Conservation (phyloP, 2,329 filamentous ascomycete species). For the Paecilomyces dactylethromorphus region DNA sequence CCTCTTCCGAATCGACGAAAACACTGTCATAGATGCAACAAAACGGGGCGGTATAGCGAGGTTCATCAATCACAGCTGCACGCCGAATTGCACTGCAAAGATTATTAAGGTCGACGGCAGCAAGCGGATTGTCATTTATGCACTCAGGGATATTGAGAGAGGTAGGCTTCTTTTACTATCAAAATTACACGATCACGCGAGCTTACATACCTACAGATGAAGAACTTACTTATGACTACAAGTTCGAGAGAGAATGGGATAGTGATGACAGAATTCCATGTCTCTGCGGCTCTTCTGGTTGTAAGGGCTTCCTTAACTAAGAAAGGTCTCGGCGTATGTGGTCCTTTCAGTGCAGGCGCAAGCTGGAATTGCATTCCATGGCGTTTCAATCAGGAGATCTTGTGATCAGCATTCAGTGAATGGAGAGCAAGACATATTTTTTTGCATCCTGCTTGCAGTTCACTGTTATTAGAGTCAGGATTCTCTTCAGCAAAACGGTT, state of each 20-base stretch:
- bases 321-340: slow-evolving; percentile 1
- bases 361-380: neutral
- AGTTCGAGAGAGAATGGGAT: slow-evolving; percentile 95
- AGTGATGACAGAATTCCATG: slow-evolving; percentile 94
- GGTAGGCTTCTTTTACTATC: slow-evolving; percentile 57
- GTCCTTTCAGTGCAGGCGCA: neutral
- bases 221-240: slow-evolving; percentile 99
- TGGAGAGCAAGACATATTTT: neutral
- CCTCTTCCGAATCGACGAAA: slow-evolving; percentile 95
- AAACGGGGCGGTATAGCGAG: slow-evolving; percentile 97
- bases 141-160: slow-evolving; percentile 85
- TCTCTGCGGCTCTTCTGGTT: slow-evolving; percentile 89
- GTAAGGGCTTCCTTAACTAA: slow-evolving; percentile 98
- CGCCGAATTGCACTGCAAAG: slow-evolving; percentile 97
- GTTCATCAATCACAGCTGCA: slow-evolving; percentile 97
- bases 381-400: neutral
- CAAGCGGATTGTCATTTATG: slow-evolving; percentile 98
- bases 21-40: slow-evolving; percentile 94
- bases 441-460: neutral
- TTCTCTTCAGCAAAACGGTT: neutral
- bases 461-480: neutral
- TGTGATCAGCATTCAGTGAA: neutral
- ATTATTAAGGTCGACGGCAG: slow-evolving; percentile 98
- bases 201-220: slow-evolving; percentile 59
- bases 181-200: slow-evolving; percentile 4